These are phyloP conservation scores for Chaetomium cochliodes DNA, from an alignment of 495 filamentous ascomycete species.

Conservation along the genomic window DNA sequence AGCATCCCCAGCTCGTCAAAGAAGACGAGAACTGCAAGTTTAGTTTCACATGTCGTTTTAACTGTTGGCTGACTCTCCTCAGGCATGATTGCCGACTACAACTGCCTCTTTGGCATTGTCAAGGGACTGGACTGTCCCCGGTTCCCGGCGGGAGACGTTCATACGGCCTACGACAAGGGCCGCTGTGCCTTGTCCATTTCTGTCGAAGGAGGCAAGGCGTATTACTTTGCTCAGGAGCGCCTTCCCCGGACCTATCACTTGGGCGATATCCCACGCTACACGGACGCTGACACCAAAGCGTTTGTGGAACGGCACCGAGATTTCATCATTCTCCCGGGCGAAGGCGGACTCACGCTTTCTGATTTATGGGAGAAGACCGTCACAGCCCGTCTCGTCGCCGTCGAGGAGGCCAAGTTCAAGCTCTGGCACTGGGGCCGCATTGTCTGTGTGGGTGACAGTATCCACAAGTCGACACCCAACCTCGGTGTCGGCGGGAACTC, in stretches of 20 bases:
- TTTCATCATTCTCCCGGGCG: constrained; percentile 32
- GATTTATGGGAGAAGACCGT: constrained; percentile 35
- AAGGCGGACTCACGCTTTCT: constrained; percentile 27
- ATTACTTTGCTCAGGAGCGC: constrained; percentile 41
- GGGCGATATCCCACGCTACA: constrained; percentile 34
- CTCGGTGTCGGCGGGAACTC: constrained; percentile 32
- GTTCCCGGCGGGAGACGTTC: constrained; percentile 26
- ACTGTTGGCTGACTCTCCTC: neutral
- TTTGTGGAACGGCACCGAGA: constrained; percentile 30
- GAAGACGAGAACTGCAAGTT: constrained; percentile 22
- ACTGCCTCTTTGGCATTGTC: constrained; percentile 42
- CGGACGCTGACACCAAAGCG: constrained; percentile 36
- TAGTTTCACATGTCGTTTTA: too few relatives aligned
- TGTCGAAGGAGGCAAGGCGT: constrained; percentile 30
- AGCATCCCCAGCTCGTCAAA: constrained; percentile 12
- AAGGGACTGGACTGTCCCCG: constrained; percentile 6
- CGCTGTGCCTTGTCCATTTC: constrained; percentile 30
- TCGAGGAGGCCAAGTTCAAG: constrained; percentile 46
- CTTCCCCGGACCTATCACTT: constrained; percentile 14
- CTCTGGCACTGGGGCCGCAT: constrained; percentile 49
- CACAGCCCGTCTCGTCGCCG: constrained; percentile 25
- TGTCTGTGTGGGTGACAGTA: constrained; percentile 53
- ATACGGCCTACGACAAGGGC: constrained; percentile 26
- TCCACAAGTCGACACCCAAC: constrained; percentile 47
- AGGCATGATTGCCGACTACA: constrained; percentile 33